Base-by-base conservation (phyloP, 108 stramenopile genomes). In the Cyclotella cryptica region DNA sequence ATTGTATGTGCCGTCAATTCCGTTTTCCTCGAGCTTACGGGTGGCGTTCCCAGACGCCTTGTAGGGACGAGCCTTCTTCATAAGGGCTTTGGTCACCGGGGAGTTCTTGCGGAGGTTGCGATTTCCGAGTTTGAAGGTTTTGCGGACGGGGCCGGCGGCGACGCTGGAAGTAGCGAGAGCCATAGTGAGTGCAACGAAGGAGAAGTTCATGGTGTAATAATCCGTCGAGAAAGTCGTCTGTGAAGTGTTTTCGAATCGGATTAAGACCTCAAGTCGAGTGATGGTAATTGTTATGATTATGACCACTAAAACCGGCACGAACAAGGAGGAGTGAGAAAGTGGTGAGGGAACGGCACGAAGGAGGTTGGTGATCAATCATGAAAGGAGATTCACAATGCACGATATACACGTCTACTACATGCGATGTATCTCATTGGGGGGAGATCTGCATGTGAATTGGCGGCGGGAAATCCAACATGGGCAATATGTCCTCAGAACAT, bases 11-110 rank as follows among this genome's bases (percentile, higher is more conserved):
- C 77, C 77, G 22, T 78, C 77, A 14, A 70, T 52, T 3, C 64
- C 22, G 15, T 19, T 51, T 51, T 60, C 59, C 13, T 61, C 41
- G 13, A 69, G 46, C 19, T 61, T 59, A 70, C 77, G 77, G 11
- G 61, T 10, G 57, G 26, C 55, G 6, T 26, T 54, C 17, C 27
- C 57, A 24, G 66, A 24, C 66, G 44, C 21, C 30, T 70, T 78
- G 69, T 78, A 78, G 21, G 77, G 77, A 39, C 43, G 57, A 14
- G 77, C 77, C 46, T 78, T 78, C 69, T 78, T 78, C 60, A 78
- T 42, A 15, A 78, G 77, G 29, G 69, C 59, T 27, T 78, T 54
- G 17, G 77, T 78, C 47, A 62, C 68, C 1, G 69, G 77, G 42
- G 69, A 68, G 11, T 65, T 65, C 26, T 53, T 64, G 35, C 69